phyloP scores from a whole-genome alignment of 75 land plant species.

The Azolla pinnata region DNA sequence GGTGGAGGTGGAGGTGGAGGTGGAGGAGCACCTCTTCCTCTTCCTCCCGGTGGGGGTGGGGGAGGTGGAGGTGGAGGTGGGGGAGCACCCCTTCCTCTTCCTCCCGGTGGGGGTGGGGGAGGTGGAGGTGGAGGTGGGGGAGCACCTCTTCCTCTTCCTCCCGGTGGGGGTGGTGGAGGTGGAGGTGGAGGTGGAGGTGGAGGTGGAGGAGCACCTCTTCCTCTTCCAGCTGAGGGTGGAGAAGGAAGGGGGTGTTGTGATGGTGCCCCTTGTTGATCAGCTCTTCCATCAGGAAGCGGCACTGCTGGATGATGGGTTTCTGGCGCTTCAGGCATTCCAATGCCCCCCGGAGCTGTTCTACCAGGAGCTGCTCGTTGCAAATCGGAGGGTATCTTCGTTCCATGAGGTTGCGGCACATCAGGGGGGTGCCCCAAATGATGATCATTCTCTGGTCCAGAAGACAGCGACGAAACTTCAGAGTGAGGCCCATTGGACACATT shows the following conservation, averaged over 20 bases:
- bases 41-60: constrained; percentile 18
- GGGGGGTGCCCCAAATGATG: too few species aligned
- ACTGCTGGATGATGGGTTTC: too few species aligned
- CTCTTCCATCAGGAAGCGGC: too few species aligned
- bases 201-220: constrained; percentile 14
- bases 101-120: constrained; percentile 10
- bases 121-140: constrained; percentile 17
- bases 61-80: constrained; percentile 38
- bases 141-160: neutral
- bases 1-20: constrained; percentile 24
- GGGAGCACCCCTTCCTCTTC: constrained; percentile 7
- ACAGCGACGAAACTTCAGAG: neutral
- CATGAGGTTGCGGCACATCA: too few species aligned
- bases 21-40: constrained; percentile 2
- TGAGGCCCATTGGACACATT: neutral
- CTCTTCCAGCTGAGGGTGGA: constrained; percentile 8
- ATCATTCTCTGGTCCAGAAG: too few species aligned
- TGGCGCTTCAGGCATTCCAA: too few species aligned
- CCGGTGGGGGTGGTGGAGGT: constrained; percentile 12
- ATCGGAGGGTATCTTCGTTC: too few species aligned
- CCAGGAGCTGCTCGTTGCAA: too few species aligned
- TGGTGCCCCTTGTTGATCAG: too few species aligned
- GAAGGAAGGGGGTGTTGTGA: constrained; percentile 21
- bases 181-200: constrained; percentile 24
- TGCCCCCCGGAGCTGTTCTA: too few species aligned